A percentile compares a stretch with the other conserved stretches of the same genome.
Evolutionary conservation across 352 stramenopile genomes (phyloP).

Genomic region (Phytophthora sp.): DNA sequence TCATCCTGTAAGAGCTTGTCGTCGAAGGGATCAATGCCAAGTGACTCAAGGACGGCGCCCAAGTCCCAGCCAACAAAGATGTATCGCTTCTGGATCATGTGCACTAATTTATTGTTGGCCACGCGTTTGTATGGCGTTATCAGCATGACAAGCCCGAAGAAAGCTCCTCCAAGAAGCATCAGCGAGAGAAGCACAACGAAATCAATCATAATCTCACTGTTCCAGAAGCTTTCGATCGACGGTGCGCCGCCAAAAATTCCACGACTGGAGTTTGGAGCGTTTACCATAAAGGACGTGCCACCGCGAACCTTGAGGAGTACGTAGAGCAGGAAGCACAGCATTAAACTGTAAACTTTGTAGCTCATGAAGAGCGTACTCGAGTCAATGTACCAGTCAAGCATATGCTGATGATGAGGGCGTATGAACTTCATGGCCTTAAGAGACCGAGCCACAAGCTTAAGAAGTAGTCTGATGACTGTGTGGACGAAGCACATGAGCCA

Average conservation of each 20-base stretch:
- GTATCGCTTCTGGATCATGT: slow-evolving; percentile 56
- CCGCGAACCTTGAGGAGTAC: slow-evolving; percentile 45
- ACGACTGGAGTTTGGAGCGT: slow-evolving; percentile 31
- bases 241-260: slow-evolving; percentile 49
- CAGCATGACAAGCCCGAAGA: slow-evolving; percentile 41
- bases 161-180: slow-evolving; percentile 32
- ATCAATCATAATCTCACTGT: slow-evolving; percentile 63
- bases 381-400: slow-evolving; percentile 62
- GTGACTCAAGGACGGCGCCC: slow-evolving; percentile 35
- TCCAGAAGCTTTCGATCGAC: slow-evolving; percentile 51
- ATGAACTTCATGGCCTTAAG: slow-evolving; percentile 49
- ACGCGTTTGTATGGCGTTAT: slow-evolving; percentile 45
- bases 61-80: slow-evolving; percentile 59
- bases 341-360: slow-evolving; percentile 67
- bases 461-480: slow-evolving; percentile 29
- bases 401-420: slow-evolving; percentile 26
- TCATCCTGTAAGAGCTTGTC: slow-evolving; percentile 28
- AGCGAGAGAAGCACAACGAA: slow-evolving; percentile 46
- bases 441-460: slow-evolving; percentile 41
- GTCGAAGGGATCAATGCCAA: slow-evolving; percentile 58
- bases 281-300: slow-evolving; percentile 53
- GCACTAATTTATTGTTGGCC: slow-evolving; percentile 55
- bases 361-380: slow-evolving; percentile 51
- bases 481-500: slow-evolving; percentile 69
- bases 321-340: slow-evolving; percentile 53